A percentile compares a stretch with the other conserved stretches of the same genome.
phyloP scores from a whole-genome alignment of 192 early-diverging fungal genomes.

The Jimgerdemannia flammicorona region DNA sequence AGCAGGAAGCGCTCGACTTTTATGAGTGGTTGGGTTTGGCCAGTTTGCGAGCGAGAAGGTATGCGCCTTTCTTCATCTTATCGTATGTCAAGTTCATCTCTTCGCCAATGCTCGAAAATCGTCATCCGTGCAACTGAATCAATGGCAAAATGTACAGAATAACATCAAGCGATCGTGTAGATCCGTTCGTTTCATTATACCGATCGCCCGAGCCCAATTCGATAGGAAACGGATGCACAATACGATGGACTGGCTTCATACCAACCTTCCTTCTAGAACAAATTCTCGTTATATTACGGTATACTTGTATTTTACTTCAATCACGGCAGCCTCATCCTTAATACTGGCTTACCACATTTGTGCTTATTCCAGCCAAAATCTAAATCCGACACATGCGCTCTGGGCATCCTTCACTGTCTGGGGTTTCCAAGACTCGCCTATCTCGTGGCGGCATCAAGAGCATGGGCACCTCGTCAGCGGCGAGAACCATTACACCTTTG shows the following conservation, averaged over 20 bases:
- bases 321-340: not conserved
- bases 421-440: constrained; percentile 44
- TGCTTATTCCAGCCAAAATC: not conserved
- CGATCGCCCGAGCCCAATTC: constrained; percentile 19
- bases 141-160: constrained; percentile 21
- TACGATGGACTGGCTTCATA: constrained; percentile 34
- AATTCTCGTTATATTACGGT: not conserved
- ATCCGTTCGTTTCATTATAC: constrained; percentile 37
- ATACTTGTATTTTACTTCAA: not conserved
- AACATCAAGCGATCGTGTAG: constrained; percentile 20
- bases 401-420: constrained; percentile 36
- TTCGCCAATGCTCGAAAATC: not conserved
- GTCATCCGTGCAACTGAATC: not conserved
- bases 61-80: not conserved
- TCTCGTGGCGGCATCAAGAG: constrained; percentile 33
- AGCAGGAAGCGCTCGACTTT: constrained; percentile 19
- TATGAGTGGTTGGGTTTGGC: constrained; percentile 45
- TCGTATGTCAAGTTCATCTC: not conserved
- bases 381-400: not conserved
- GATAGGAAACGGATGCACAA: not conserved
- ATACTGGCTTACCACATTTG: not conserved
- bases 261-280: constrained; percentile 9
- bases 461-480: constrained; percentile 36
- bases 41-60: constrained; percentile 32
- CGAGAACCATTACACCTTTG: constrained; percentile 42